Percentiles rank a stretch among this genome's conserved stretches.
phyloP scores from a whole-genome alignment of 2,329 filamentous ascomycete species.

The Aspergillus calidoustus region DNA sequence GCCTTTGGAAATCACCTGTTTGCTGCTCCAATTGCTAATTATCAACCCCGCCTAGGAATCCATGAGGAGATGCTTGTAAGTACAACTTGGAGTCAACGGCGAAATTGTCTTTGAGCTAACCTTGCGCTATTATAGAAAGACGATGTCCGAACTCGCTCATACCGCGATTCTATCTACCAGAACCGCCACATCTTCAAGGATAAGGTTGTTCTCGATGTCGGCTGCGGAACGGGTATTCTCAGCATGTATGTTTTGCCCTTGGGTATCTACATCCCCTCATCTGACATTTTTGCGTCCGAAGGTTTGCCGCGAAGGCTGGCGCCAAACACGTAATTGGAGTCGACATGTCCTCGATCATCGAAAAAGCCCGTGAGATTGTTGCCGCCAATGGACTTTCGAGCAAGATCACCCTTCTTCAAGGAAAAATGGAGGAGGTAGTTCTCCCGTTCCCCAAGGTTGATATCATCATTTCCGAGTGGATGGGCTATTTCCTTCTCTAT shows the following conservation, averaged over 20 bases:
- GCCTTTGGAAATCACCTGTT: slow-evolving; percentile 27
- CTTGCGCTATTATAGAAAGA: slow-evolving; percentile 73
- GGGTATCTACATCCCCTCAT: slow-evolving; percentile 4
- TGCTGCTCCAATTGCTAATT: slow-evolving; percentile 25
- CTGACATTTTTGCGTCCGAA: slow-evolving; percentile 46
- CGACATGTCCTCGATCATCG: slow-evolving; percentile 99
- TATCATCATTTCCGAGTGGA: slow-evolving; percentile 99
- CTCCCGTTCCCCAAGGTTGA: slow-evolving; percentile 95
- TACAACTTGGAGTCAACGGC: slow-evolving; percentile 32
- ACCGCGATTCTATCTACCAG: slow-evolving; percentile 96
- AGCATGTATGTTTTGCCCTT: slow-evolving; percentile 74
- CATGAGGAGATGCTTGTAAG: slow-evolving; percentile 98
- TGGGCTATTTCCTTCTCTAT: slow-evolving; percentile 99
- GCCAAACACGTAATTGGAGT: slow-evolving; percentile 99
- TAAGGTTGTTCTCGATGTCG: slow-evolving; percentile 94
- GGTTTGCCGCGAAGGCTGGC: slow-evolving; percentile 95
- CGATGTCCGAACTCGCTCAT: slow-evolving; percentile 93
- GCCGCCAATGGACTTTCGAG: slow-evolving; percentile 86
- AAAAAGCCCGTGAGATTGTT: slow-evolving; percentile 96
- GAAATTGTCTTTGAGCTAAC: slow-evolving; percentile 5
- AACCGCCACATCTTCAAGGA: slow-evolving; percentile 94
- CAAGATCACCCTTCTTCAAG: slow-evolving; percentile 97
- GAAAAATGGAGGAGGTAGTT: slow-evolving; percentile 99
- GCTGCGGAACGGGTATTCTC: slow-evolving; percentile 95
- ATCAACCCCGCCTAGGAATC: slow-evolving; percentile 67